These are phyloP conservation scores for Cyberlindnera euphorbiiphila DNA, from an alignment of 805 yeast species.

Conservation along the genomic window DNA sequence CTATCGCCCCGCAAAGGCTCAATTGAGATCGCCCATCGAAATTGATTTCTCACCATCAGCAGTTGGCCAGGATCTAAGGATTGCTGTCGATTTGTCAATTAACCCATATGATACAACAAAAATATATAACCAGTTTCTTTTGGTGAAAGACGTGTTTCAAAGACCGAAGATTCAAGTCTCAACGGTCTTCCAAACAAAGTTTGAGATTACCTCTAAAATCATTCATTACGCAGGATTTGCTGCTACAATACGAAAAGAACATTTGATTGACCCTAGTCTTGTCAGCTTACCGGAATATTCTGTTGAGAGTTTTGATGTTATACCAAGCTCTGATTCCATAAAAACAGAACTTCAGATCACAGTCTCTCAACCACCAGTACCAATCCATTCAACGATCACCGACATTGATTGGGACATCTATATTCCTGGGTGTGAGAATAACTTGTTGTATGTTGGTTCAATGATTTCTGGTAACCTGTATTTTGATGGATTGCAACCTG, in stretches of 20 bases:
- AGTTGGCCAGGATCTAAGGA: conserved; percentile 3
- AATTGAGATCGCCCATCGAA: conserved; percentile 4
- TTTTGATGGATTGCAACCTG: not conserved
- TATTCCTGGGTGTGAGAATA: conserved; percentile 17
- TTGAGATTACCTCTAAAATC: conserved; percentile 1
- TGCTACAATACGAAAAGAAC: conserved; percentile 2
- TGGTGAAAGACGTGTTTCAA: conserved; percentile 4
- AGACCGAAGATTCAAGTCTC: conserved; percentile 3
- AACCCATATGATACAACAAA: conserved; percentile 12
- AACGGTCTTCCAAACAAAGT: conserved; percentile 6
- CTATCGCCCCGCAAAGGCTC: conserved; percentile 11
- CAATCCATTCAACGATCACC: conserved; percentile 1
- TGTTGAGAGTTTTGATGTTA: not conserved
- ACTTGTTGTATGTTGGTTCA: conserved; percentile 11
- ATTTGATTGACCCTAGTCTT: not conserved
- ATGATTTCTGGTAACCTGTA: conserved; percentile 3
- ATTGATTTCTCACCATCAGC: conserved; percentile 16
- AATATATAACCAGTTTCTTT: conserved; percentile 8
- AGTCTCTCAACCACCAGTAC: not conserved
- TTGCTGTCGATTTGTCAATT: conserved; percentile 7
- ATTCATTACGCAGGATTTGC: conserved; percentile 6
- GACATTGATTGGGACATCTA: conserved; percentile 22
- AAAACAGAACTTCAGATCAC: not conserved
- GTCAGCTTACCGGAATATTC: not conserved
- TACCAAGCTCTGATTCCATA: conserved; percentile 1